Evolutionary conservation across 148 eudicot species (phyloP).

Genomic region (Drosera capensis): DNA sequence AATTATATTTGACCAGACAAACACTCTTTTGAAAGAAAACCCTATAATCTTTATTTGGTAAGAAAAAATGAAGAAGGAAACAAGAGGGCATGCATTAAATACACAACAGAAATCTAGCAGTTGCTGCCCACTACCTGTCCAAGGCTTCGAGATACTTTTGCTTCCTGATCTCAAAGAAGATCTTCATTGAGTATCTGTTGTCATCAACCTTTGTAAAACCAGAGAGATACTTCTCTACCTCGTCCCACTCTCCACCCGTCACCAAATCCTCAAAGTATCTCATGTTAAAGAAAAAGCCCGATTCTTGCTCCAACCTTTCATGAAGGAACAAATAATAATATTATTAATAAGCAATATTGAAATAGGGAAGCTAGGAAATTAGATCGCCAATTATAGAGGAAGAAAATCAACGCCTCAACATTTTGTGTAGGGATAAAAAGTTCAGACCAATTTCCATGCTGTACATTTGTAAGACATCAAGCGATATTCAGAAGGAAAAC

Average conservation of each 20-base stretch:
- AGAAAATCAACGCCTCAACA: no score
- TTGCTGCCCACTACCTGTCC: no score
- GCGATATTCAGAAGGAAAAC: no score
- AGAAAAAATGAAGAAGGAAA: no score
- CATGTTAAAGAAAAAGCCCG: constrained; percentile 86
- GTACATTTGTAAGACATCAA: no score
- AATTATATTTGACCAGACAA: no score
- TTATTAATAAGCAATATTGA: constrained; percentile 2
- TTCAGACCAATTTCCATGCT: no score
- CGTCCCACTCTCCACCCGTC: constrained; percentile 88
- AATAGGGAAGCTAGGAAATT: no score
- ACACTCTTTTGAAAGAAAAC: no score
- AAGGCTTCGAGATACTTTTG: constrained; percentile 95
- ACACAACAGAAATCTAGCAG: no score
- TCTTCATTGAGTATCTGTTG: constrained; percentile 90
- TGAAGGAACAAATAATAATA: constrained; percentile 5
- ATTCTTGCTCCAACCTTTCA: constrained; percentile 93
- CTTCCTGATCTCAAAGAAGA: constrained; percentile 92
- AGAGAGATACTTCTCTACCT: constrained; percentile 73
- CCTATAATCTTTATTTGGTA: no score
- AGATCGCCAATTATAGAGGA: background rate
- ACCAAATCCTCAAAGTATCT: constrained; percentile 84
- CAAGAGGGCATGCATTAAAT: background rate
- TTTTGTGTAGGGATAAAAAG: no score
- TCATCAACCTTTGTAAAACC: constrained; percentile 98